A percentile compares a stretch with the other conserved stretches of the same genome.
phyloP scores from a whole-genome alignment of 139 green algal species.

The Chara braunii region DNA sequence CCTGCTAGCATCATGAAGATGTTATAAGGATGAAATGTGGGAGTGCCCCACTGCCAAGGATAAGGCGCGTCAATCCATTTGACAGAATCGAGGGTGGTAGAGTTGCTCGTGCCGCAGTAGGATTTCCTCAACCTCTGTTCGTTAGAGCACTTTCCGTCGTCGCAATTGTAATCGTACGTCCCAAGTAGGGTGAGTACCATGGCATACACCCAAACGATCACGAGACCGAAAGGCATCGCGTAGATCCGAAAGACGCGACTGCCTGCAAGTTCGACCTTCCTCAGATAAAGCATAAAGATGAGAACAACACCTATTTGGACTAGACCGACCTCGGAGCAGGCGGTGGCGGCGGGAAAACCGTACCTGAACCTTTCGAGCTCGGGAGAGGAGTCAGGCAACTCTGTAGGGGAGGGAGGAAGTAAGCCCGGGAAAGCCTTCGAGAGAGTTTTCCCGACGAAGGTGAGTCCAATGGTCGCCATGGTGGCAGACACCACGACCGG shows the following conservation, averaged over 20 bases:
- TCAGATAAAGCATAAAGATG: too few relatives aligned
- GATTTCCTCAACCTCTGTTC: not conserved
- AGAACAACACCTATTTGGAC: too few relatives aligned
- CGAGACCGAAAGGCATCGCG: conserved; percentile 5
- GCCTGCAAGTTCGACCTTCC: not conserved
- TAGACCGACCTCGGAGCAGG: too few relatives aligned
- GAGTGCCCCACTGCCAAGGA: conserved; percentile 19
- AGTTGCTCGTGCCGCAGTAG: conserved; percentile 1
- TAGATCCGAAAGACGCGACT: conserved; percentile 1
- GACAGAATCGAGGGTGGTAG: not conserved
- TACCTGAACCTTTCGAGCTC: too few relatives aligned
- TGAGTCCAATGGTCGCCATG: conserved; percentile 16
- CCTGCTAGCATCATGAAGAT: conserved; percentile 9
- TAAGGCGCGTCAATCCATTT: conserved; percentile 15
- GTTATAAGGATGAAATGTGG: not conserved
- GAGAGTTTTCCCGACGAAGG: too few relatives aligned
- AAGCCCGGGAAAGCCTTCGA: conserved; percentile 9
- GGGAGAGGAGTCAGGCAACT: not conserved
- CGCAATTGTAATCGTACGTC: conserved; percentile 15
- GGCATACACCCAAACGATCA: conserved; percentile 13
- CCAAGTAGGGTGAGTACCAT: conserved; percentile 2
- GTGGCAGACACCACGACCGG: conserved; percentile 17
- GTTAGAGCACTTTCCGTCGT: not conserved
- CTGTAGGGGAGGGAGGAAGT: not conserved
- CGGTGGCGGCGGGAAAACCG: too few relatives aligned